Percentiles rank a stretch among this genome's conserved stretches.
Conservation (phyloP, 1,139 yeast species). For the Pichia sp. region DNA sequence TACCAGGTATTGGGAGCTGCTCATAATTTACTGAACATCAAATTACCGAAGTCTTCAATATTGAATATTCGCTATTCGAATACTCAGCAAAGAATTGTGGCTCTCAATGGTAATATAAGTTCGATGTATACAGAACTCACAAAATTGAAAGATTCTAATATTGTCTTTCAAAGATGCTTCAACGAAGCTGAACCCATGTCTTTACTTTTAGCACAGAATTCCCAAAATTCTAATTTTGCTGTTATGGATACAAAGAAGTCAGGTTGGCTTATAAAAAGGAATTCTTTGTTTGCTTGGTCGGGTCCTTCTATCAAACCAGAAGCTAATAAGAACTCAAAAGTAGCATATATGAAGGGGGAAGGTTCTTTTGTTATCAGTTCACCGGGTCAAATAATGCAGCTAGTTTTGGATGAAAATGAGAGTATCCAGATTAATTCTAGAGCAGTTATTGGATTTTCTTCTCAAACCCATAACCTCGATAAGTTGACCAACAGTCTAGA, state of each 20-base stretch:
- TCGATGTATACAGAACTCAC: constrained; percentile 24
- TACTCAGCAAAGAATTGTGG: constrained; percentile 38
- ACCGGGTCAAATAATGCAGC: constrained; percentile 31
- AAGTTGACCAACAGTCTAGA: not conserved
- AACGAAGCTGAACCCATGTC: constrained; percentile 26
- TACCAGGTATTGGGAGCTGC: constrained; percentile 41
- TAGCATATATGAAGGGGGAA: constrained; percentile 31
- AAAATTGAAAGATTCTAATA: constrained; percentile 6
- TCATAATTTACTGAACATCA: constrained; percentile 36
- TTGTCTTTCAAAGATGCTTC: constrained; percentile 28
- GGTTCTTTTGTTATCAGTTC: constrained; percentile 36
- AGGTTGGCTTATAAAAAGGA: constrained; percentile 35
- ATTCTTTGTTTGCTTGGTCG: constrained; percentile 39
- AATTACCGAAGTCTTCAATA: constrained; percentile 43
- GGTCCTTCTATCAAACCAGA: constrained; percentile 32
- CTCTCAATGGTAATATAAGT: constrained; percentile 36
- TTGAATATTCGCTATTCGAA: constrained; percentile 33
- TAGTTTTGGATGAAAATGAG: constrained; percentile 31
- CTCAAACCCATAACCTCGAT: too few relatives aligned
- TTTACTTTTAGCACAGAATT: constrained; percentile 23
- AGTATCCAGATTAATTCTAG: constrained; percentile 32
- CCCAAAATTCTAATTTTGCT: constrained; percentile 23
- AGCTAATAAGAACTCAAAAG: constrained; percentile 8
- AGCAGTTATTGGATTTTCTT: constrained; percentile 32
- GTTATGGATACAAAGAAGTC: constrained; percentile 16